Base-by-base conservation (phyloP, 768 basidiomycete genomes). In the Lyophyllum decastes region DNA sequence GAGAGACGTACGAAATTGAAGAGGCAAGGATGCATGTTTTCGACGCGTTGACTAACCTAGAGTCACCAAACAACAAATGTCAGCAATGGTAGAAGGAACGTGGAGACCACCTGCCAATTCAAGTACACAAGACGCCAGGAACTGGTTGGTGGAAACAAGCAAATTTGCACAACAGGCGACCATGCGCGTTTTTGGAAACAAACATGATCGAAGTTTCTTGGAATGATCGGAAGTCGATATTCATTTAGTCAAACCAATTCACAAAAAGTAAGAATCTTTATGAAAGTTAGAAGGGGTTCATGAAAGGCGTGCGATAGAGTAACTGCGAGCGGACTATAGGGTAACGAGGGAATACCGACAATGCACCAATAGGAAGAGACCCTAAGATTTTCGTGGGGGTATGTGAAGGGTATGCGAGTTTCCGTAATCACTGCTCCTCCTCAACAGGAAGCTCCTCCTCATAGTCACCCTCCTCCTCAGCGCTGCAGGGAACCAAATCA, bases 381-480 rank as follows among this genome's bases (percentile, higher is more conserved):
- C 49, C 54, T 38, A 51, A 55, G 41, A 55, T 62, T 57, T 59
- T 57, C 54, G 59, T 43, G 52, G 50, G 61, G 63, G 61, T 65
- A 65, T 63, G 57, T 43, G 48, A 52, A 60, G 57, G 60, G 33
- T 62, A 55, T 65, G 57, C 52, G 27, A n/a, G 14, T 70, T 64
- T 72, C 45, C 44, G 54, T 33, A 51, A 56, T 55, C 54, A 76
- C 72, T 83, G 72, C 59, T 90, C 85, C 55, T 89, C 89, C 54
- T 88, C 88, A 4, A 56, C 72, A 14, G 73, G 74, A 55, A 72
- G 78, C 68, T 93, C 91, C 72, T 94, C 92, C 78, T 94, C 92
- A 71, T 93, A 94, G 70, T 93, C 92, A 61, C 78, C 90, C 70
- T 94, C 92, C 71, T 94, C 92, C 71, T 94, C 92, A 53, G 84